Conservation (phyloP, 2,329 filamentous ascomycete species). For the Hysterium pulicare region DNA sequence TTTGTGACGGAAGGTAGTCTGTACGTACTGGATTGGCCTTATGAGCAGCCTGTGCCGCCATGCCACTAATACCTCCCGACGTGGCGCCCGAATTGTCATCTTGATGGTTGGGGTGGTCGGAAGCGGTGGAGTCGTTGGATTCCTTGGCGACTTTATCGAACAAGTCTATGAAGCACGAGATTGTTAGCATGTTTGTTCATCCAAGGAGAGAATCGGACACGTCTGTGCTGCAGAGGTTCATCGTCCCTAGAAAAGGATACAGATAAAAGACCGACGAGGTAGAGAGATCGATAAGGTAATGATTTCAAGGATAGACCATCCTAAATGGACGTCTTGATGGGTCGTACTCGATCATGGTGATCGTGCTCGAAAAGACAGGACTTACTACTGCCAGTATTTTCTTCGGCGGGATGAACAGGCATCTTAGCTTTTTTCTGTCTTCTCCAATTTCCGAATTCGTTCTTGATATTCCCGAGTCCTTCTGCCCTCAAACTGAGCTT, state of each 20-base stretch:
- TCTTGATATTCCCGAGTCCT: too few species aligned
- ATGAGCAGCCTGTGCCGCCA: conserved; percentile 36
- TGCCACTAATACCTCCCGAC: conserved; percentile 35
- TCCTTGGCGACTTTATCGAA: conserved; percentile 47
- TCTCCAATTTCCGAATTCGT: background rate
- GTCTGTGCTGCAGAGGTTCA: too few species aligned
- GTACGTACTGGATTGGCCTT: conserved; percentile 39
- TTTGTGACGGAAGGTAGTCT: too few species aligned
- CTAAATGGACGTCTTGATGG: too few species aligned
- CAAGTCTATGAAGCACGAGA: conserved; percentile 29
- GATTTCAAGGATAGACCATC: background rate
- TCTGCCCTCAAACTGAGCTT: too few species aligned
- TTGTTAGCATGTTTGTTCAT: too few species aligned
- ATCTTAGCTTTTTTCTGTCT: conserved; percentile 27
- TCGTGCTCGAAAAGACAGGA: conserved; percentile 7
- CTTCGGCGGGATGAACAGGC: conserved; percentile 43
- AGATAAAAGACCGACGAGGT: background rate
- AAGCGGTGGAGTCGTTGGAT: conserved; percentile 40
- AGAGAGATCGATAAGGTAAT: background rate
- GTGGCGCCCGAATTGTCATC: conserved; percentile 29
- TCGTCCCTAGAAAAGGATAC: background rate
- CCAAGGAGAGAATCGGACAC: too few species aligned
- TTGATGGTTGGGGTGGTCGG: conserved; percentile 33
- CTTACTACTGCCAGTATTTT: conserved; percentile 39
- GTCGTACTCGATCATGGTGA: too few species aligned